Percentiles rank a stretch among this genome's conserved stretches.
phyloP scores from a whole-genome alignment of 768 basidiomycete genomes.

The Termitomyces sp. region DNA sequence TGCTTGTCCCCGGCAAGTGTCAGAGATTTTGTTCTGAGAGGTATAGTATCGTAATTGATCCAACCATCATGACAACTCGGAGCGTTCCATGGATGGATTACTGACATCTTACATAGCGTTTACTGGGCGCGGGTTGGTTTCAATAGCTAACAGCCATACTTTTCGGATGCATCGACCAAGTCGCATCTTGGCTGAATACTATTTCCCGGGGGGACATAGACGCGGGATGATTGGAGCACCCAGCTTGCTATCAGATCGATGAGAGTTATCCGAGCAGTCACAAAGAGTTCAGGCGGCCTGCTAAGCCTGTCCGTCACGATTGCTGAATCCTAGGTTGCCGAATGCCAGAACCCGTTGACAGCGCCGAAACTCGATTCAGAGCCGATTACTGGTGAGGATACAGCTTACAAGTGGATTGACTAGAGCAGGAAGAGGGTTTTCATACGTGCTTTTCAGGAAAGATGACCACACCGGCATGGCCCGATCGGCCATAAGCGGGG shows the following conservation, averaged over 20 bases:
- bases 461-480: neutral
- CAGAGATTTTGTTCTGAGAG: neutral
- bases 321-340: no score
- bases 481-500: neutral
- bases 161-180: no score
- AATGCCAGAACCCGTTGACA: no score
- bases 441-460: neutral
- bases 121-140: neutral
- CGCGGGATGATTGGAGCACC: neutral
- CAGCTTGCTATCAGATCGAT: neutral
- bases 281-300: neutral
- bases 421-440: neutral
- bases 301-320: no score
- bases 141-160: no score
- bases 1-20: neutral
- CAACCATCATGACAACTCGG: neutral
- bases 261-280: neutral
- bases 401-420: no score
- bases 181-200: no score
- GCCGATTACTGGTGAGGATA: neutral
- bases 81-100: neutral
- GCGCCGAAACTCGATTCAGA: neutral
- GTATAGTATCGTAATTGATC: no score
- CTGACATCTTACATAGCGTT: neutral
- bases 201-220: neutral